Percentiles rank a stretch among this genome's conserved stretches.
phyloP scores from a whole-genome alignment of 768 basidiomycete genomes.

The Lenzites betulinus region DNA sequence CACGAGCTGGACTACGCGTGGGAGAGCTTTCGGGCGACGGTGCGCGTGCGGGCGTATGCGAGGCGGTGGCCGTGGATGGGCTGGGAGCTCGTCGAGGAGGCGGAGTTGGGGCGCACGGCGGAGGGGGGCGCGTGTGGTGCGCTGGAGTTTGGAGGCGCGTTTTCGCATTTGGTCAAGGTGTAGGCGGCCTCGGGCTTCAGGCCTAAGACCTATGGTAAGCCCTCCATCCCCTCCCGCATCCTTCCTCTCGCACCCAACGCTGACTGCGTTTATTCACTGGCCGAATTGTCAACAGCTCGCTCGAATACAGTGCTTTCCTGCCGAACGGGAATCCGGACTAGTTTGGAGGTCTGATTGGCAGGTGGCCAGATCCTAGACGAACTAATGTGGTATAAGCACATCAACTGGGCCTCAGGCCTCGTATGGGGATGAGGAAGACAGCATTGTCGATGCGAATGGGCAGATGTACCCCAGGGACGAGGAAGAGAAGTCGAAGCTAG shows the following conservation, averaged over 20 bases:
- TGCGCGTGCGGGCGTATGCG: constrained; percentile 15
- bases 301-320: too few relatives aligned
- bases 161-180: constrained; percentile 2
- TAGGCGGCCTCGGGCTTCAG: not conserved
- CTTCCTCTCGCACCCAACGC: too few relatives aligned
- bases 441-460: not conserved
- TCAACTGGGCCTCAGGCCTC: too few relatives aligned
- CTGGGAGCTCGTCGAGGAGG: constrained; percentile 28
- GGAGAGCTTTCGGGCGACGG: constrained; percentile 27
- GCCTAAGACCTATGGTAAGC: too few relatives aligned
- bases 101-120: constrained; percentile 9
- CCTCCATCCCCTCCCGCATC: too few relatives aligned
- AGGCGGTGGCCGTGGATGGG: constrained; percentile 24
- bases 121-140: constrained; percentile 23
- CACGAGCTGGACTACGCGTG: constrained; percentile 26
- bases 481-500: not conserved
- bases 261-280: too few relatives aligned
- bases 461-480: not conserved
- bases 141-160: constrained; percentile 24
- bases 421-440: not conserved
- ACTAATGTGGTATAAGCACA: too few relatives aligned
- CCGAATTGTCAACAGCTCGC: too few relatives aligned
- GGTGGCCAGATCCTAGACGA: too few relatives aligned
- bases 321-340: too few relatives aligned
- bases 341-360: too few relatives aligned